Conservation (phyloP, 176 grass and related monocot genomes). For the Thalia dealbata region DNA sequence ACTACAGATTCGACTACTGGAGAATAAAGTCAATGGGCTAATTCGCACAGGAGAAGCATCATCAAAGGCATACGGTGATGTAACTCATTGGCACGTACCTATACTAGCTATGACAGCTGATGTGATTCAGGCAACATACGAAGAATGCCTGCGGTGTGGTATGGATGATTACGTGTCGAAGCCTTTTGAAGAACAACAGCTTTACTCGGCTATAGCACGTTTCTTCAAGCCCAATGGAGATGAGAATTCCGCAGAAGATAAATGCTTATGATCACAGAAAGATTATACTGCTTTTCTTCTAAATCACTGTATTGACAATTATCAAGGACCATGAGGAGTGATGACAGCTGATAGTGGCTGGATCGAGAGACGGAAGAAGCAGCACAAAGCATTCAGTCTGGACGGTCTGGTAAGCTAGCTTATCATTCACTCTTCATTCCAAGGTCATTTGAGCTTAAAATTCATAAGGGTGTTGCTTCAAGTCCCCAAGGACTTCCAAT, state of each 20-base stretch:
- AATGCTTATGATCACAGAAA: not conserved
- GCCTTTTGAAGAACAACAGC: slow-evolving; percentile 66
- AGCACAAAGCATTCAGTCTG: not conserved
- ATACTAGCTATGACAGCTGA: slow-evolving; percentile 80
- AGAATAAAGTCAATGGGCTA: slow-evolving; percentile 37
- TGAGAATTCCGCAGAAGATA: slow-evolving; percentile 10
- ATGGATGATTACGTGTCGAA: slow-evolving; percentile 85
- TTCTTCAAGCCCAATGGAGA: slow-evolving; percentile 38
- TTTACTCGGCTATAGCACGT: slow-evolving; percentile 57
- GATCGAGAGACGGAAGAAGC: not conserved
- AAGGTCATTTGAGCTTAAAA: too few species aligned
- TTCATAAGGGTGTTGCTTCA: too few species aligned
- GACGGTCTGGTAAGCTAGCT: not conserved
- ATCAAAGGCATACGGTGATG: slow-evolving; percentile 18
- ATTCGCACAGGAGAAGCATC: slow-evolving; percentile 28
- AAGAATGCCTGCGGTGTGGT: slow-evolving; percentile 46
- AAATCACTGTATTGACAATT: not conserved
- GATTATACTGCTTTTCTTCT: not conserved
- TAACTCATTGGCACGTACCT: slow-evolving; percentile 47
- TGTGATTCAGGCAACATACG: slow-evolving; percentile 73
- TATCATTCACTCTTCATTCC: not conserved
- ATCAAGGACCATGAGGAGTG: not conserved
- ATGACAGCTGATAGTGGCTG: not conserved
- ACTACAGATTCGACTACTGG: slow-evolving; percentile 7
- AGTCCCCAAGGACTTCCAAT: too few species aligned